A percentile compares a stretch with the other conserved stretches of the same genome.
Conservation (phyloP, 2,329 filamentous ascomycete species). For the Xylaria sp. region DNA sequence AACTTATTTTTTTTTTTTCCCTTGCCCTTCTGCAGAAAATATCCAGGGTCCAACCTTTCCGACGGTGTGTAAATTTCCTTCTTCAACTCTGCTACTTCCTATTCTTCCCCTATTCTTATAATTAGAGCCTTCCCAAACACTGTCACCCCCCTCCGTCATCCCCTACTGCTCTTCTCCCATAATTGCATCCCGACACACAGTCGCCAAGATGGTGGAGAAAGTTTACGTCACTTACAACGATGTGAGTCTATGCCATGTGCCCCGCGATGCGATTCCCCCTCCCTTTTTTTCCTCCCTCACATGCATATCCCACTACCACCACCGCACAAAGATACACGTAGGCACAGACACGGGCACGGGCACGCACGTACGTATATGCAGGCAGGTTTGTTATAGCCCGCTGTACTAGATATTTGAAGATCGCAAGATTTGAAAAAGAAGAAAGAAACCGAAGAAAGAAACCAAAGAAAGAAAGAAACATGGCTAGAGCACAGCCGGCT, state of each 20-base stretch:
- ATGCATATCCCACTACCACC: conserved; percentile 24
- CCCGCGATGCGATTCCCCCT: conserved; percentile 35
- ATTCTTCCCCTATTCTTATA: conserved; percentile 5
- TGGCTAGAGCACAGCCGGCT: too few relatives aligned
- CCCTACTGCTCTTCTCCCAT: neutral
- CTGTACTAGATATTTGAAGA: too few relatives aligned
- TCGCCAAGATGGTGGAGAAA: conserved; percentile 79
- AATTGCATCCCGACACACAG: neutral
- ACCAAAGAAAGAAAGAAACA: too few relatives aligned
- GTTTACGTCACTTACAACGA: conserved; percentile 93
- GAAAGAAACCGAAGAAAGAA: too few relatives aligned
- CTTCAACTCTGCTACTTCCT: conserved; percentile 2
- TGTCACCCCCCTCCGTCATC: neutral
- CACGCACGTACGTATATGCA: neutral
- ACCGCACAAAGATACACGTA: neutral
- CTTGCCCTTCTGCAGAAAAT: conserved; percentile 11
- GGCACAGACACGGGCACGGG: neutral
- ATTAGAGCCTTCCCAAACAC: neutral
- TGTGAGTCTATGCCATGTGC: conserved; percentile 62
- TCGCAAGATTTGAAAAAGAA: too few relatives aligned
- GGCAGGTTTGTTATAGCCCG: too few relatives aligned
- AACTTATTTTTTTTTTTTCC: conserved; percentile 27
- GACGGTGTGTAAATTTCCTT: neutral
- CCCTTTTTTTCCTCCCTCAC: conserved; percentile 11
- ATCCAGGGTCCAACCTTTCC: conserved; percentile 30